Conservation (phyloP, 192 early-diverging fungal genomes). For the Bifiguratus adelaidae region DNA sequence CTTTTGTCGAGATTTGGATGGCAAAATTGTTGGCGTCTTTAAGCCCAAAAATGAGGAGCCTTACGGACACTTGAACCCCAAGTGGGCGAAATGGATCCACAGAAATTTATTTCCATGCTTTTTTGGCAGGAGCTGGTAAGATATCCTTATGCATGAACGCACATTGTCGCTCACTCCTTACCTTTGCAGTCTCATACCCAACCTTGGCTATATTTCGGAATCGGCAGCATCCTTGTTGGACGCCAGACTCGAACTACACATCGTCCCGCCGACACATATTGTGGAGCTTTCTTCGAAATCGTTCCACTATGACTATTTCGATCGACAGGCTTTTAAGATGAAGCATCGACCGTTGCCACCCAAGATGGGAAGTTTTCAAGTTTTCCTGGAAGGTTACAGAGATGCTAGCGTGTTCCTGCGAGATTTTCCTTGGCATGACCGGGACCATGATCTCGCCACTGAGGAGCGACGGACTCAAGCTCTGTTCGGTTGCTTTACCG, state of each 20-base stretch:
- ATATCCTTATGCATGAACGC: background rate
- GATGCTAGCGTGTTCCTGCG: conserved; percentile 79
- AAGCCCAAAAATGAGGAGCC: conserved; percentile 77
- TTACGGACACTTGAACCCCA: conserved; percentile 58
- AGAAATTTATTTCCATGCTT: conserved; percentile 78
- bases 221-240: conserved; percentile 80
- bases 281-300: conserved; percentile 57
- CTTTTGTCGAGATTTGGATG: conserved; percentile 68
- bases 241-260: conserved; percentile 54
- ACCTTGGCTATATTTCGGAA: conserved; percentile 83
- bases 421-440: conserved; percentile 41
- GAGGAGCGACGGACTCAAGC: background rate
- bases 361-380: conserved; percentile 80
- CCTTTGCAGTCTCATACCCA: conserved; percentile 65
- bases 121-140: conserved; percentile 71
- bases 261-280: conserved; percentile 79
- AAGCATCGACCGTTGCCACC: conserved; percentile 46
- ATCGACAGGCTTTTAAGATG: conserved; percentile 22
- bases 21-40: conserved; percentile 79
- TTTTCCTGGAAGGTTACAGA: conserved; percentile 70
- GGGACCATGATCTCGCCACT: conserved; percentile 1
- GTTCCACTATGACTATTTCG: conserved; percentile 71
- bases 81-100: conserved; percentile 93
- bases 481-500: conserved; percentile 11
- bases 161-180: background rate